Base-by-base conservation (phyloP, 1,284 basidiomycete species). In the Ceratobasidium papillatum region DNA sequence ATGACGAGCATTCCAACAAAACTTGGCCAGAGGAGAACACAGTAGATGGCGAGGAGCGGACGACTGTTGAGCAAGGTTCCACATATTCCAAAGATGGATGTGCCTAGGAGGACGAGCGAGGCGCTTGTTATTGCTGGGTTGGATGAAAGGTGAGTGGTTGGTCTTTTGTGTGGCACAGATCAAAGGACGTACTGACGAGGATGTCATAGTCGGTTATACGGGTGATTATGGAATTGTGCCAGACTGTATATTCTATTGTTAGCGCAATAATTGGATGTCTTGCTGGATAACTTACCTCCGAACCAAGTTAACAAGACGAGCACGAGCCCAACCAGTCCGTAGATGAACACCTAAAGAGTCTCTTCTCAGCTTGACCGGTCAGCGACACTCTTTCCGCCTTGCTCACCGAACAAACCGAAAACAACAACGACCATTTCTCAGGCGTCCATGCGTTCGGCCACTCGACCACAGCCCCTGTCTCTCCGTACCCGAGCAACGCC, bases 11-110 rank as follows among this genome's bases (percentile, higher is more conserved):
- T 82, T 14, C 90, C 85, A 52, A 87, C 83, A 77, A 93, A 83
- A 14, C 86, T 87, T 51, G 89, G 86, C 90, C 91, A 93, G 71
- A 93, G 87, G 17, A 94, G 84, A 51, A 93, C 79, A 2, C 87
- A 85, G 83, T 93, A 94, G 63, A 90, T 83, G 5, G 91, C 90
- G 75, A 94, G 86, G 79, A 93, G 87, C 11, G 90, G 87, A 25
- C 91, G 89, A 68, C 90, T 92, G 83, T 93, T 91, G 76, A 94
- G 86, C 74, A 93, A 82, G 12, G 89, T 86, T 56, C 92, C 91
- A 52, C 87, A 86, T 76, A 89, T 84, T 27, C 92, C 92, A 63
- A 92, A 81, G 61, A 93, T 82, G 22, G 89, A 85, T 25, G 90
- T 88, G 75, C 92, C 84, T 74, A 91, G 81, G 74, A 89, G 84